These are phyloP conservation scores for Xylaria sp. DNA, from an alignment of 2,329 filamentous ascomycete genomes.

Conservation along the genomic window DNA sequence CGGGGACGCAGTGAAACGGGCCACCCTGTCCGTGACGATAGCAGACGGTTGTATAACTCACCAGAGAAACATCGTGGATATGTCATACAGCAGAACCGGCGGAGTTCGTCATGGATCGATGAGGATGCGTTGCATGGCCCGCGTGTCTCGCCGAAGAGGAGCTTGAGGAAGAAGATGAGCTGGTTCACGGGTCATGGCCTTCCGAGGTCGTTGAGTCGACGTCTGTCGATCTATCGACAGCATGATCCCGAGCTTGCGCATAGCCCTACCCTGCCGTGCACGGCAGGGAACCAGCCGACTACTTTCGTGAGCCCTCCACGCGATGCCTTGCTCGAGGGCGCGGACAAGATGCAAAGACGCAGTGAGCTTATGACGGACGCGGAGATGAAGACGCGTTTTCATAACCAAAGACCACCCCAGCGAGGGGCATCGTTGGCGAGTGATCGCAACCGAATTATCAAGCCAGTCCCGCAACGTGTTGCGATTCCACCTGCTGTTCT, in stretches of 20 bases:
- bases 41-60: constrained; percentile 5
- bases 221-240: constrained; percentile 22
- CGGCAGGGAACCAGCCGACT: constrained; percentile 10
- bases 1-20: background rate
- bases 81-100: constrained; percentile 25
- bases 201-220: constrained; percentile 24
- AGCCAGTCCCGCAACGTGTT: constrained; percentile 1
- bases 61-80: constrained; percentile 28
- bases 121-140: constrained; percentile 49
- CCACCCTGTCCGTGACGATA: background rate
- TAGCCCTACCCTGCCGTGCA: constrained; percentile 31
- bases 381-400: constrained; percentile 1
- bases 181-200: constrained; percentile 22
- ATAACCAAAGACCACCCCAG: background rate
- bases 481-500: background rate
- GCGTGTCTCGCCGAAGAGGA: constrained; percentile 31
- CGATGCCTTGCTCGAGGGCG: background rate
- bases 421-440: constrained; percentile 2
- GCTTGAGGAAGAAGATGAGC: constrained; percentile 16
- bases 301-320: background rate
- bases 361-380: background rate
- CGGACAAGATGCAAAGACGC: background rate
- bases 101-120: constrained; percentile 42
- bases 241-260: constrained; percentile 18
- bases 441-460: background rate